Conservation (phyloP, 441 rosid species). For the Jatropha podagrica region DNA sequence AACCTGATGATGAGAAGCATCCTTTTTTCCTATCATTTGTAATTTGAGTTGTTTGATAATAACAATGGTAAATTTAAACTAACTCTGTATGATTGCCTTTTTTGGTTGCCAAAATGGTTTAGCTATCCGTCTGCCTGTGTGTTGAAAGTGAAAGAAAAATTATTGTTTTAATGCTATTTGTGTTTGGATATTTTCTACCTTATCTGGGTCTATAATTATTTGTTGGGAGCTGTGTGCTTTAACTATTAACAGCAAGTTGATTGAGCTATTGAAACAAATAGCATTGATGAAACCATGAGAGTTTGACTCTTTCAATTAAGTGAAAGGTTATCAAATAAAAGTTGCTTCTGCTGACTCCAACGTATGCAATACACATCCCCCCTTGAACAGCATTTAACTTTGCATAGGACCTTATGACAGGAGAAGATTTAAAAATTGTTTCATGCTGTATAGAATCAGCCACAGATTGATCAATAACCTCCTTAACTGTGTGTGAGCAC, state of each 20-base stretch:
- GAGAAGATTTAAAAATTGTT: neutral
- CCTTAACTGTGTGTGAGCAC: neutral
- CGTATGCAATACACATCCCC: neutral
- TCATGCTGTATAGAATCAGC: neutral
- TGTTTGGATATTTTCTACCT: neutral
- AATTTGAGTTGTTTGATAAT: neutral
- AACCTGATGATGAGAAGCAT: neutral
- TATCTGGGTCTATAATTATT: no score
- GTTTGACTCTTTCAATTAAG: neutral
- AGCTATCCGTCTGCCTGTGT: neutral
- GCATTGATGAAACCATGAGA: neutral
- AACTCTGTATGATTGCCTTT: neutral
- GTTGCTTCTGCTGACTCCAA: neutral
- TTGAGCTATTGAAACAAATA: neutral
- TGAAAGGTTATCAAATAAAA: neutral
- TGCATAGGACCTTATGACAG: neutral
- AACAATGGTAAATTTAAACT: neutral
- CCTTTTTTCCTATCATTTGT: neutral
- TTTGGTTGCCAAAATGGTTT: constrained; percentile 3
- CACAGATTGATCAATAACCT: neutral
- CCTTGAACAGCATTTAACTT: neutral
- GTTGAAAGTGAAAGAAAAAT: constrained; percentile 6
- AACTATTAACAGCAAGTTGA: neutral
- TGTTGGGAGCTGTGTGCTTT: neutral
- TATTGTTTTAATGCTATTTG: neutral